Conservation (phyloP, 495 filamentous ascomycete species). For the Bombardia bombarda region DNA sequence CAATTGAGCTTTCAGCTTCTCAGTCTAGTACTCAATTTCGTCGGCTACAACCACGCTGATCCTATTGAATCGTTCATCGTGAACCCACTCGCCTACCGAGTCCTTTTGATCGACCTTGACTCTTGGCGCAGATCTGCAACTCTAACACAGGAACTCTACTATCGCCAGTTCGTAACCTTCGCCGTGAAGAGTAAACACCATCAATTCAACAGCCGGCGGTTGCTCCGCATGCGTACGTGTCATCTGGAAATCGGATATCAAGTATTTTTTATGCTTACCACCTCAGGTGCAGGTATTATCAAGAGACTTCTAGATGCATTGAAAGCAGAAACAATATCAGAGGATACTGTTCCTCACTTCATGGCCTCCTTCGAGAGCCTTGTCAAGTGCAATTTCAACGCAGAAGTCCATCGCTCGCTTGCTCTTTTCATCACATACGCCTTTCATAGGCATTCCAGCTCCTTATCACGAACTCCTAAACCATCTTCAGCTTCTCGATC, state of each 20-base stretch:
- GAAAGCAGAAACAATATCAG: slow-evolving; percentile 70
- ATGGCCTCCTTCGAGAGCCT: slow-evolving; percentile 68
- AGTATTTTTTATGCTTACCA: slow-evolving; percentile 10
- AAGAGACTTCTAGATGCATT: slow-evolving; percentile 84
- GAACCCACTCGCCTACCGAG: slow-evolving; percentile 87
- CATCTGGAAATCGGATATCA: background rate
- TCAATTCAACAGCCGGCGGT: slow-evolving; percentile 78
- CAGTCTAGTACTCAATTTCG: slow-evolving; percentile 68
- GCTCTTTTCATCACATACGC: slow-evolving; percentile 90
- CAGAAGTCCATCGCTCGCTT: slow-evolving; percentile 77
- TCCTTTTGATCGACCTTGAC: slow-evolving; percentile 86
- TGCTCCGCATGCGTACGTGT: slow-evolving; percentile 82
- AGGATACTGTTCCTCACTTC: slow-evolving; percentile 64
- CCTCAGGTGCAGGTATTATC: slow-evolving; percentile 58
- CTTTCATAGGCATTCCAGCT: slow-evolving; percentile 57
- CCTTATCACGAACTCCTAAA: slow-evolving; percentile 45
- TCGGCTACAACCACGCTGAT: slow-evolving; percentile 71
- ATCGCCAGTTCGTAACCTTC: slow-evolving; percentile 82
- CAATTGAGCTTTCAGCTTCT: slow-evolving; percentile 64
- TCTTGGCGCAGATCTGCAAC: slow-evolving; percentile 74
- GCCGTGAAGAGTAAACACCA: slow-evolving; percentile 78
- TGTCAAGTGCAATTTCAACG: slow-evolving; percentile 68
- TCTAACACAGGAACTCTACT: slow-evolving; percentile 76
- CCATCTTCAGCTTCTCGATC: slow-evolving; percentile 31
- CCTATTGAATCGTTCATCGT: slow-evolving; percentile 85